Conservation (phyloP, 306 rosid genomes). For the Casuarina glauca region DNA sequence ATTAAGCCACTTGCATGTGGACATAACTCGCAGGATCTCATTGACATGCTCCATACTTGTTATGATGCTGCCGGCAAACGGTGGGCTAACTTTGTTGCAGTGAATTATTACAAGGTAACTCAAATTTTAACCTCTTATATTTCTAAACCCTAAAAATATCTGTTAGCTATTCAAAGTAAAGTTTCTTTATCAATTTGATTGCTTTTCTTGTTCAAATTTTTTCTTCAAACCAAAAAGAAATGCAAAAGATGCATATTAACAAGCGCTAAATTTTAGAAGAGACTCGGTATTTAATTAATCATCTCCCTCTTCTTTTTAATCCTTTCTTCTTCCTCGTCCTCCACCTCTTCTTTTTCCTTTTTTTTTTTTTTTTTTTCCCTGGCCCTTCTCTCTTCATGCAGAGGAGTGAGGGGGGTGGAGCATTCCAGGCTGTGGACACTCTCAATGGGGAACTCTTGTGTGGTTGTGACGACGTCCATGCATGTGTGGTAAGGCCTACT, state of each 20-base stretch:
- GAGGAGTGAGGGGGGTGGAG: constrained; percentile 90
- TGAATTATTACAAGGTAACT: constrained; percentile 69
- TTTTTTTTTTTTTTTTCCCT: too few species aligned
- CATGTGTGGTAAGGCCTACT: constrained; percentile 43
- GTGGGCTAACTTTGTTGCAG: constrained; percentile 77
- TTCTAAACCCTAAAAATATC: too few species aligned
- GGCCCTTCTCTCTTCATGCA: constrained; percentile 21
- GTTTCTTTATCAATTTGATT: too few species aligned
- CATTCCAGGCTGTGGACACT: constrained; percentile 74
- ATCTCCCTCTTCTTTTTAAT: too few species aligned
- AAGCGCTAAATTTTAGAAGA: too few species aligned
- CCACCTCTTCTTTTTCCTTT: too few species aligned
- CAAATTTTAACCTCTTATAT: too few species aligned
- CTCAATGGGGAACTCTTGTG: constrained; percentile 78
- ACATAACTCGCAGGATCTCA: constrained; percentile 53
- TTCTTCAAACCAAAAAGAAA: too few species aligned
- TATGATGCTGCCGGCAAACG: constrained; percentile 64
- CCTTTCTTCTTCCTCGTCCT: too few species aligned
- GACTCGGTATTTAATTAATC: too few species aligned
- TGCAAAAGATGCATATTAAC: too few species aligned
- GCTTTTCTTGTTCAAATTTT: neutral
- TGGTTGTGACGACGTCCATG: constrained; percentile 61
- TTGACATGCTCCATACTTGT: constrained; percentile 65
- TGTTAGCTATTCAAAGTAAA: too few species aligned
- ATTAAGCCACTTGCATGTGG: constrained; percentile 47